These are phyloP conservation scores for Penicillium fuscoglaucum DNA, from an alignment of 2,329 filamentous ascomycete genomes.

Conservation along the genomic window DNA sequence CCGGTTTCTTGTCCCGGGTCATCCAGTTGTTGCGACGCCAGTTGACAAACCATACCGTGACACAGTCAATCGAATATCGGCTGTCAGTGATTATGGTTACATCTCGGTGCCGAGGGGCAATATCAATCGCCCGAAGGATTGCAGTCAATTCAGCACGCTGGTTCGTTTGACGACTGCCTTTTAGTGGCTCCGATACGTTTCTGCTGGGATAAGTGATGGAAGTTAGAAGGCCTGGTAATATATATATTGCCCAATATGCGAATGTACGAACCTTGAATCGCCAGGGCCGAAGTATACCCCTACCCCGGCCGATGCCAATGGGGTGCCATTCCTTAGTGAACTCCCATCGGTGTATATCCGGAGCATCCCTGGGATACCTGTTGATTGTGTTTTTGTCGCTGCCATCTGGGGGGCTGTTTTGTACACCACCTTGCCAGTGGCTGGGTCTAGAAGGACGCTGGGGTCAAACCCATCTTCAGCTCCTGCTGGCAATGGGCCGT, in stretches of 20 bases:
- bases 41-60: constrained; percentile 75
- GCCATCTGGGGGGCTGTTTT: constrained; percentile 55
- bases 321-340: constrained; percentile 58
- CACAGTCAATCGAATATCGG: constrained; percentile 85
- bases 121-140: constrained; percentile 78
- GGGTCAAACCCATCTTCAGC: constrained; percentile 64
- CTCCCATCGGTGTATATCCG: constrained; percentile 66
- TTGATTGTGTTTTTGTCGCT: constrained; percentile 48
- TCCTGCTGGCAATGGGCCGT: constrained; percentile 56
- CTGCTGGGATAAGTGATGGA: constrained; percentile 43
- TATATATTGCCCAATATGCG: neutral
- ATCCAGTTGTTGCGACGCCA: constrained; percentile 80
- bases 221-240: constrained; percentile 18
- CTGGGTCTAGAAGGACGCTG: constrained; percentile 55
- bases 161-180: constrained; percentile 79
- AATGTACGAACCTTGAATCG: constrained; percentile 53
- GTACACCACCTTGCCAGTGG: constrained; percentile 56
- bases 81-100: constrained; percentile 86
- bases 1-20: constrained; percentile 66
- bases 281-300: constrained; percentile 65
- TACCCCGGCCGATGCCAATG: constrained; percentile 58
- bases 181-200: constrained; percentile 74
- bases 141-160: constrained; percentile 94
- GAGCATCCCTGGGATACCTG: constrained; percentile 51
- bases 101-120: constrained; percentile 65